Evolutionary conservation across 2,329 filamentous ascomycete genomes (phyloP).

Genomic region (Bipolaris sorokiniana): DNA sequence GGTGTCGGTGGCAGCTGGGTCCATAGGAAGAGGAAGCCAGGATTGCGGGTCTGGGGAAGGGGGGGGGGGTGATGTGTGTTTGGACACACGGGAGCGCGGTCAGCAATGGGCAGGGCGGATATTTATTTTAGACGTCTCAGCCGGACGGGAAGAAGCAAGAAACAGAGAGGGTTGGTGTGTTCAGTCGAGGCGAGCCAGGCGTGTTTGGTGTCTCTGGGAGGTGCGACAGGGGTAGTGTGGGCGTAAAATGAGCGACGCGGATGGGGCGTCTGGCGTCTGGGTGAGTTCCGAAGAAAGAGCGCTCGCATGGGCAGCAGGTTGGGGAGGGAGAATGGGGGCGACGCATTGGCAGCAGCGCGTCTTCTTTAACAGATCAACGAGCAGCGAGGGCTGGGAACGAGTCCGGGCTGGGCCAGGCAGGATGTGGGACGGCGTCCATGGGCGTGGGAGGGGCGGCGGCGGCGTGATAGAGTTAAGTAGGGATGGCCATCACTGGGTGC

Average conservation of each 20-base stretch:
- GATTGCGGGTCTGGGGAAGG: not conserved
- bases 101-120: constrained; percentile 1
- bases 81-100: too few relatives aligned
- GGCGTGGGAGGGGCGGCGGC: constrained; percentile 1
- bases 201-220: constrained; percentile 6
- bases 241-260: constrained; percentile 15
- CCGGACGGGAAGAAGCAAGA: constrained; percentile 5
- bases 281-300: constrained; percentile 11
- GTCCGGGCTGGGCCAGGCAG: not conserved
- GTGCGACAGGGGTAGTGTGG: constrained; percentile 13
- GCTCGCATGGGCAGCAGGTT: not conserved
- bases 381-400: not conserved
- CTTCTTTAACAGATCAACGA: not conserved
- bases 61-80: not conserved
- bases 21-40: not conserved
- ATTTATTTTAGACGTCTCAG: constrained; percentile 12
- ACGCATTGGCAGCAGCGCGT: not conserved
- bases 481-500: constrained; percentile 4
- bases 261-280: constrained; percentile 14
- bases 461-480: constrained; percentile 9
- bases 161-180: not conserved
- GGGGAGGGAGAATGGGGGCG: not conserved
- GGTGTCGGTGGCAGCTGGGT: constrained; percentile 2
- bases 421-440: not conserved
- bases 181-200: not conserved